Base-by-base conservation (phyloP, 768 basidiomycete genomes). In the Tephrocybe sp. region DNA sequence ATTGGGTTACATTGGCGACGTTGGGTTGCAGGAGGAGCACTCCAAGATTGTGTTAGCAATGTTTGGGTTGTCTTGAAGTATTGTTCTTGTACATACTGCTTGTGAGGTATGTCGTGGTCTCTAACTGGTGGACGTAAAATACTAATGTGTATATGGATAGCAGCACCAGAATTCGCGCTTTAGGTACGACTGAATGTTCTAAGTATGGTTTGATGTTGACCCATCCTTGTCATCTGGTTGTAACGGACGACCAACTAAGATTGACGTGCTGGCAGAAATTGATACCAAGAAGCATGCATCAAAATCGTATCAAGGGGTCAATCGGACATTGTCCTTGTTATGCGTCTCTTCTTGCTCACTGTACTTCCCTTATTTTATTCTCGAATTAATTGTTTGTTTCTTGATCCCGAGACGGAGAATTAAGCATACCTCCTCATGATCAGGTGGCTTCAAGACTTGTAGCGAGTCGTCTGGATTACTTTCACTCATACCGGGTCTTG, bases 1-100 rank as follows among this genome's bases (percentile, higher is more conserved):
- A 26, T 30, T 73, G 1, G 70, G 69, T 0, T 73, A 68, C 40
- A 63, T 72, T 37, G 71, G 70, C 4, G 68, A 71, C 47, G 61
- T 69, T 34, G 63, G 62, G 39, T 59, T 61, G 13, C 65, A 63
- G 21, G 46, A 49, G 8, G 62, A 63, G 27, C 58, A 60, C 18
- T 64, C 61, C 11, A 60, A 54, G 4, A 56, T 67, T 31, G 30
- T 70, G 15, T 59, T 71, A 28, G 64, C 64, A n/a, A 65, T 73
- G 66, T 54, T 71, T 22, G 64, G 59, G 7, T 44, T 69, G 36
- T 27, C 32, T n/a, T n/a, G n/a, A n/a, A n/a, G n/a, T n/a, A n/a
- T n/a, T n/a, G n/a, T n/a, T n/a, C n/a, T n/a, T n/a, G n/a, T n/a
- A n/a, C n/a, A n/a, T n/a, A n/a, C n/a, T n/a, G n/a, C n/a, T 30